Base-by-base conservation (phyloP, 2,329 filamentous ascomycete genomes). In the Beauveria australis region DNA sequence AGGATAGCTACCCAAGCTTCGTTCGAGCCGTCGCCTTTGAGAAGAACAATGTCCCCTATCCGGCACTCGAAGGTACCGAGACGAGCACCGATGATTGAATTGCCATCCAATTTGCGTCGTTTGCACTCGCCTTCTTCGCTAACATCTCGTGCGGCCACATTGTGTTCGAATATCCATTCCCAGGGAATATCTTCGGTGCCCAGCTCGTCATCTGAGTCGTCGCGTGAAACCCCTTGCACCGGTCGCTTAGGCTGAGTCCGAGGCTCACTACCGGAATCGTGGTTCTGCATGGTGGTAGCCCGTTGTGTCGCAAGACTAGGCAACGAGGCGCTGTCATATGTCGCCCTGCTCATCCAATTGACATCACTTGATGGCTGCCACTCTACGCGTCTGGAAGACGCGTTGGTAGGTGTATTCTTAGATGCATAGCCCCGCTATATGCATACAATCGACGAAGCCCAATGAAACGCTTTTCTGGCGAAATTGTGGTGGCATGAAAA, bases 1-100 rank as follows among this genome's bases (percentile, higher is more conserved):
- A 97, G 88, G 63, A 99, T 86, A 40, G 91, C 94, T 3, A 95
- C 89, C 92, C 94, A 99, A 12, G 92, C 89, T 68, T 95, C 91
- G 65, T 91, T 91, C 46, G 85, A 83, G 4, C 90, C 91, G 44
- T 95, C 91, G 1, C 92, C 91, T 73, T 96, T 95, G 60, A 99
- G 80, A 46, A 97, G 79, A 41, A 97, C 88, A 22, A 85, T 83
- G 69, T 99, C 92, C 49, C 94, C 94, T 43, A 96, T 72, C 59
- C 77, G 81, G 75, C 92, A 96, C 69, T 88, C 82, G 65, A 97
- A 96, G 14, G 73, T 79, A 26, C 92, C 92, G 81, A 92, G 92
- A 28, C 84, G 85, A 22, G 93, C 94, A 4, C 91, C 94, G 46
- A 94, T 73, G 49, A 97, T 95, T 61, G 76, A 80, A 52, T 74